Percentiles rank a stretch among this genome's conserved stretches.
phyloP scores from a whole-genome alignment of 805 yeast genomes.

The Groenewaldozyma tartarivorans region DNA sequence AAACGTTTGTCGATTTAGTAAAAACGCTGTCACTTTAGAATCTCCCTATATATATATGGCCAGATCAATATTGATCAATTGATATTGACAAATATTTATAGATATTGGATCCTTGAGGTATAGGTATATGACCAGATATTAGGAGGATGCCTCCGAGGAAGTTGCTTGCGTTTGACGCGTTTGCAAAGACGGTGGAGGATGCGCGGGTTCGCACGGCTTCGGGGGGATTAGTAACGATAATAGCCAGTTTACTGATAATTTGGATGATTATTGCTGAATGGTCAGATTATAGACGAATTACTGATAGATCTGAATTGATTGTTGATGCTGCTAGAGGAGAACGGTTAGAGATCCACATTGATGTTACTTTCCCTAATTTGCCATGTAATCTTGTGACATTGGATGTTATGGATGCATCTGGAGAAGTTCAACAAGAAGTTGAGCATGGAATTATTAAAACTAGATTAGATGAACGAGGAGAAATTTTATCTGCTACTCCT shows the following conservation, averaged over 20 bases:
- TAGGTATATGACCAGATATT: not conserved
- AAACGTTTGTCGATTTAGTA: too few species aligned
- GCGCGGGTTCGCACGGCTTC: slow-evolving; percentile 79
- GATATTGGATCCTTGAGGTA: too few species aligned
- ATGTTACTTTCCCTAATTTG: slow-evolving; percentile 70
- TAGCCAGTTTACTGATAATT: slow-evolving; percentile 52
- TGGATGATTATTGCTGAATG: slow-evolving; percentile 67
- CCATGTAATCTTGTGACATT: slow-evolving; percentile 76
- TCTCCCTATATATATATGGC: too few species aligned
- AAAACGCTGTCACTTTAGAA: too few species aligned
- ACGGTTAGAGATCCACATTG: slow-evolving; percentile 69
- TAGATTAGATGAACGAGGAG: slow-evolving; percentile 50
- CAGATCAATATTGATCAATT: too few species aligned
- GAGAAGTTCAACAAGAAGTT: slow-evolving; percentile 72
- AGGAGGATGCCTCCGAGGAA: slow-evolving; percentile 14
- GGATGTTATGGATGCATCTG: slow-evolving; percentile 84
- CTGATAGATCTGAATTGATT: slow-evolving; percentile 71
- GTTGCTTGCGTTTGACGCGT: slow-evolving; percentile 70
- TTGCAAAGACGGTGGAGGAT: slow-evolving; percentile 89
- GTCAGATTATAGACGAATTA: slow-evolving; percentile 57
- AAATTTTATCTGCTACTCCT: slow-evolving; percentile 35
- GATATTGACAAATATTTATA: too few species aligned
- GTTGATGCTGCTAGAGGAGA: slow-evolving; percentile 63
- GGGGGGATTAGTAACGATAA: slow-evolving; percentile 81
- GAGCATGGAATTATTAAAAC: slow-evolving; percentile 63